phyloP scores from a whole-genome alignment of 441 rosid genomes.

The Pelargonium australe region DNA sequence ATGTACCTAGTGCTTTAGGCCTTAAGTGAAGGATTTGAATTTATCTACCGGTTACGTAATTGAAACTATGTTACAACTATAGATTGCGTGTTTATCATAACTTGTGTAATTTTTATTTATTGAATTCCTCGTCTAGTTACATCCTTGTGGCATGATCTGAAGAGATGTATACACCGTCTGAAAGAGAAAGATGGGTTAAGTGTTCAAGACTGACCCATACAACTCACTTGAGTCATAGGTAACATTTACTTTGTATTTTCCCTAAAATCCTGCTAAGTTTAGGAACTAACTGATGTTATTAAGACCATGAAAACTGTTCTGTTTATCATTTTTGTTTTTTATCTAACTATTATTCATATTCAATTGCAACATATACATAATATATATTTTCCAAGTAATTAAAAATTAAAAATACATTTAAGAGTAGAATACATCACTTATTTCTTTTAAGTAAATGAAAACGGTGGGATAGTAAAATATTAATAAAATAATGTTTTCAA shows the following conservation, averaged over 20 bases:
- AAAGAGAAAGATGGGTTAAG: not conserved
- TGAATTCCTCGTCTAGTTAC: not conserved
- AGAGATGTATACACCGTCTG: not conserved
- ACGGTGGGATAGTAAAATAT: too few relatives aligned
- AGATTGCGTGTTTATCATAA: not conserved
- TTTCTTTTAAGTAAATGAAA: too few relatives aligned
- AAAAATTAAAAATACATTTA: not conserved
- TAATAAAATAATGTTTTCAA: not conserved
- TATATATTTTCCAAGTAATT: not conserved
- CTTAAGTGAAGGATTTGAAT: not conserved
- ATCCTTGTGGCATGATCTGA: not conserved
- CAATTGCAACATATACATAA: not conserved
- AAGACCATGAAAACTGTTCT: not conserved
- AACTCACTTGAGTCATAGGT: not conserved
- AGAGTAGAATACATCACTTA: too few relatives aligned
- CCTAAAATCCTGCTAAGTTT: not conserved
- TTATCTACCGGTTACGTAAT: not conserved
- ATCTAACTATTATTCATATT: not conserved
- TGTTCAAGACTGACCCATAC: not conserved
- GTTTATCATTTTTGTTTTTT: not conserved
- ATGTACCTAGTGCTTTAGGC: not conserved
- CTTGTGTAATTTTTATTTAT: not conserved
- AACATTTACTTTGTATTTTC: slow-evolving; percentile 1
- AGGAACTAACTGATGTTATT: slow-evolving; percentile 1
- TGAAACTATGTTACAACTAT: not conserved